Evolutionary conservation across 441 rosid species (phyloP).

Genomic region (Arabidopsis lyrata): DNA sequence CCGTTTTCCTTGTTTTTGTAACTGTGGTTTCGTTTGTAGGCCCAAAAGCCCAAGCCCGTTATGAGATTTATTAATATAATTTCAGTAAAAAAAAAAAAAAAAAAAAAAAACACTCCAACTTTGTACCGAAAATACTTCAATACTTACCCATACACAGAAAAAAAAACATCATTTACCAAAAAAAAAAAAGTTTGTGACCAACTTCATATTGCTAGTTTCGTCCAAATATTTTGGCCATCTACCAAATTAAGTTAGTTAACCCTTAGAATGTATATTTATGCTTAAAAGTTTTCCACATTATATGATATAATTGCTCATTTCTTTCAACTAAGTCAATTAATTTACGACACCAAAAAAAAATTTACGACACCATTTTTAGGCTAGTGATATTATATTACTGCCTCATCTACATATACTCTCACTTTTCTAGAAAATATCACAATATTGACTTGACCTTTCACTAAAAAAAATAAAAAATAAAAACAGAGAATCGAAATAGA

Average conservation of each 20-base stretch:
- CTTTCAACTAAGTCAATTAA: background rate
- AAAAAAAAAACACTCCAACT: rapidly evolving
- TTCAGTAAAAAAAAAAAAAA: too few species aligned
- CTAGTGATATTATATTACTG: background rate
- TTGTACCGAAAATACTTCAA: background rate
- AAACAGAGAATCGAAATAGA: constrained; percentile 21
- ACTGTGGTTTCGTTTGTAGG: too few species aligned
- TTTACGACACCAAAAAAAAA: too few species aligned
- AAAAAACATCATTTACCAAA: background rate
- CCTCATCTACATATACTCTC: constrained; percentile 10
- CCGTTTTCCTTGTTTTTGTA: too few species aligned
- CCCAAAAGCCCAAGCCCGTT: too few species aligned
- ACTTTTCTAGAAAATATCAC: constrained; percentile 20
- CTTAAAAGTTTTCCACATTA: background rate
- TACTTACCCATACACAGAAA: background rate
- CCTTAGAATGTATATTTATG: background rate
- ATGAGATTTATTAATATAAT: too few species aligned
- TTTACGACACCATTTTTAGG: background rate
- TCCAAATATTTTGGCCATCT: background rate
- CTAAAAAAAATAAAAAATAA: background rate
- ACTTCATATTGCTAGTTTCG: background rate
- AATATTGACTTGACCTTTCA: constrained; percentile 29
- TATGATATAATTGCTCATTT: background rate
- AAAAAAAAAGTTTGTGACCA: background rate
- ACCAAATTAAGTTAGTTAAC: background rate